Evolutionary conservation across 179 eudicot species (phyloP).

Genomic region (Beta corolliflora): DNA sequence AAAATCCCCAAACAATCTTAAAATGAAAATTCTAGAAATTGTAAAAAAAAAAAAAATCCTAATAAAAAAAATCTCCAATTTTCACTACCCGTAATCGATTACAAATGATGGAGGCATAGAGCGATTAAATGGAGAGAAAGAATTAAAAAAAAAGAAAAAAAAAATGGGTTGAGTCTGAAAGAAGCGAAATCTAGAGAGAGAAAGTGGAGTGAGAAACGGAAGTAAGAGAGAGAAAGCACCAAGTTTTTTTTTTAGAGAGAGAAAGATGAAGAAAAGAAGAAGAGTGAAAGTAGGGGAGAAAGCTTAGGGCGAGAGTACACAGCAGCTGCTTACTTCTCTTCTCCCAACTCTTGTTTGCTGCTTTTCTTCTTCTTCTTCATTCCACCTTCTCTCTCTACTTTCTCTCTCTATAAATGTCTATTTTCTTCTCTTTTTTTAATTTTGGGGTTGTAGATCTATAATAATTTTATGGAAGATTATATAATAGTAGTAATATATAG

Average conservation of each 20-base stretch:
- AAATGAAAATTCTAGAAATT: neutral
- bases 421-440: neutral
- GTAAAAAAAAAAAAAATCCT: neutral
- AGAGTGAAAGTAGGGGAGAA: slow-evolving; percentile 24
- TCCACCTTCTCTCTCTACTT: neutral
- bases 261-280: neutral
- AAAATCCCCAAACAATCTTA: neutral
- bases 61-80: neutral
- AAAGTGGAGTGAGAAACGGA: slow-evolving; percentile 26
- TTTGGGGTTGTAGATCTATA: neutral
- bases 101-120: slow-evolving; percentile 26
- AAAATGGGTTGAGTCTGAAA: neutral
- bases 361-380: slow-evolving; percentile 10
- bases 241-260: neutral
- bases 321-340: slow-evolving; percentile 8
- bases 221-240: neutral
- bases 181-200: neutral
- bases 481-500: too few relatives aligned
- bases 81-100: slow-evolving; percentile 31
- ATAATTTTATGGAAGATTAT: too few relatives aligned
- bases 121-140: slow-evolving; percentile 4
- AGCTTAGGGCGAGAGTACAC: slow-evolving; percentile 13
- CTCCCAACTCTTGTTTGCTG: neutral
- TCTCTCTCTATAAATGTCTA: neutral
- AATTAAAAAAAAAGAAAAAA: neutral